phyloP scores from a whole-genome alignment of 176 grass and related monocot species.

The Rhipidocladum racemiflorum region DNA sequence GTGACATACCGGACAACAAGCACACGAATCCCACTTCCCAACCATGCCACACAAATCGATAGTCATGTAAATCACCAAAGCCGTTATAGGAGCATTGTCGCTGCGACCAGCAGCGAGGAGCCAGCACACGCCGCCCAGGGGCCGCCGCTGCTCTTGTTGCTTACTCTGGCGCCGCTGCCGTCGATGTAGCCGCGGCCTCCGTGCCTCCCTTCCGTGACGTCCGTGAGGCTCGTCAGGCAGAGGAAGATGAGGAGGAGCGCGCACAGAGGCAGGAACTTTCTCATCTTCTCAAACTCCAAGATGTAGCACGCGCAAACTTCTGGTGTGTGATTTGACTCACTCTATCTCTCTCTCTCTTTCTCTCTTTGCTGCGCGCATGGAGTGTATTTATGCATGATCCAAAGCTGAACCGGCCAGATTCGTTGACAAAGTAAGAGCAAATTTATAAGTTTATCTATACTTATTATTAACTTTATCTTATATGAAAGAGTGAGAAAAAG shows the following conservation, averaged over 20 bases:
- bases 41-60: too few species aligned
- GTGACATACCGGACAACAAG: not conserved
- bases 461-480: too few species aligned
- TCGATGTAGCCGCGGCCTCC: constrained; percentile 5
- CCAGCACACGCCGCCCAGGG: constrained; percentile 34
- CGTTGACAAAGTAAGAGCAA: too few species aligned
- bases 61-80: too few species aligned
- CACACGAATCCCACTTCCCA: too few species aligned
- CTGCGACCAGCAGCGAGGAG: constrained; percentile 17
- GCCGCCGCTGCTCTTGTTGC: constrained; percentile 14
- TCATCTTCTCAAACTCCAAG: not conserved
- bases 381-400: not conserved
- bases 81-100: not conserved
- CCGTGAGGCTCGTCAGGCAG: constrained; percentile 20
- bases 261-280: not conserved
- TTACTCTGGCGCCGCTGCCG: constrained; percentile 16
- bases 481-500: too few species aligned
- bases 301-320: not conserved
- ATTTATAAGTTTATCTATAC: too few species aligned
- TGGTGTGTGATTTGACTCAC: not conserved
- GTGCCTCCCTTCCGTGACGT: constrained; percentile 26
- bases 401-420: not conserved
- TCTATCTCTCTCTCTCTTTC: not conserved
- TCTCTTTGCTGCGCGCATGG: not conserved
- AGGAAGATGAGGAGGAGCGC: constrained; percentile 10